Evolutionary conservation across 1,139 yeast species (phyloP).

Genomic region (Yamadazyma atmosphaerica): DNA sequence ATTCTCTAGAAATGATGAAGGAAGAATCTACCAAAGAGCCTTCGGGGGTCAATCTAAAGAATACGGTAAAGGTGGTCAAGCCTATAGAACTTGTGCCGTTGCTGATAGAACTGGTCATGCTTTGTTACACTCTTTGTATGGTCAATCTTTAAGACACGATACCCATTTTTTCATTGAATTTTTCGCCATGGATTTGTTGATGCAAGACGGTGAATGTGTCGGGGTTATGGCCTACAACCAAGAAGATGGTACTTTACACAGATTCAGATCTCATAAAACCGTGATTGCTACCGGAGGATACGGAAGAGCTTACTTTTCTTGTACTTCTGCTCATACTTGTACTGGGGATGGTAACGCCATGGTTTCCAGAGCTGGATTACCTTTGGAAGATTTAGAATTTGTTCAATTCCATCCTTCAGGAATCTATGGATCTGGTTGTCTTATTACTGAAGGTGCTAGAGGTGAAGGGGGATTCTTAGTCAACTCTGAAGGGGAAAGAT

Average conservation of each 20-base stretch:
- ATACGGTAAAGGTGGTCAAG: conserved; percentile 98
- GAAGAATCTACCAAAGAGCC: conserved; percentile 97
- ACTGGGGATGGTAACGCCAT: conserved; percentile 99
- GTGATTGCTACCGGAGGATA: conserved; percentile 98
- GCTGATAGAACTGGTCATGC: conserved; percentile 99
- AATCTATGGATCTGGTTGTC: conserved; percentile 97
- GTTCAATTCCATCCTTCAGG: conserved; percentile 99
- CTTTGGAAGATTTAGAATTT: conserved; percentile 95
- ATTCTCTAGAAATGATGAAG: conserved; percentile 95
- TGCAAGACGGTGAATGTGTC: conserved; percentile 94
- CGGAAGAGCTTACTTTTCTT: conserved; percentile 97
- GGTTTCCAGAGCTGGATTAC: conserved; percentile 98
- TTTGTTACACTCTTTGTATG: conserved; percentile 89
- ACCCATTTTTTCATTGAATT: conserved; percentile 97
- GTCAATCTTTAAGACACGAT: conserved; percentile 95
- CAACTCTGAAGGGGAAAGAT: conserved; percentile 98
- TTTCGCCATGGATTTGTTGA: conserved; percentile 91
- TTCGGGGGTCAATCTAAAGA: conserved; percentile 98
- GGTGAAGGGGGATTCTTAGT: conserved; percentile 99
- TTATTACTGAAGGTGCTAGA: conserved; percentile 98
- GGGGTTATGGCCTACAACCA: conserved; percentile 98
- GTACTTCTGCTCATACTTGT: conserved; percentile 99
- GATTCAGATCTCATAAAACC: conserved; percentile 96
- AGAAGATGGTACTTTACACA: conserved; percentile 97
- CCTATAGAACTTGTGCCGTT: conserved; percentile 98